Base-by-base conservation (phyloP, 371 early-diverging fungal species). In the Rhizopus sp. region DNA sequence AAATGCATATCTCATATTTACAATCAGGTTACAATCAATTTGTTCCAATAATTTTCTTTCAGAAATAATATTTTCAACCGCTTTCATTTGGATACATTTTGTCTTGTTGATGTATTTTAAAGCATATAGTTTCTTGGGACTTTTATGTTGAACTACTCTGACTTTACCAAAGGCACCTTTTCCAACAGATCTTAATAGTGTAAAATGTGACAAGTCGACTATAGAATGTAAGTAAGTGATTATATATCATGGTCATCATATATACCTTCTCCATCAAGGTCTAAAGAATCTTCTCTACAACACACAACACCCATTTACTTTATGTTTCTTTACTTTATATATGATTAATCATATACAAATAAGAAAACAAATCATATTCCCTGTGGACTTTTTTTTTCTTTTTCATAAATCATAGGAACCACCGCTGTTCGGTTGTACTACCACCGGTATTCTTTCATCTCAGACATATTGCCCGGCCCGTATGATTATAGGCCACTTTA, bases 81-180 rank as follows among this genome's bases (percentile, higher is more conserved):
- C 79, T 51, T 64, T 72, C 72, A 79, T 80, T 50, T 81, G 73
- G 3, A 87, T 83, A 53, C 83, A 84, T 63, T 81, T 70, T 5
- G 64, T 59, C 59, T 87, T 87, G 65, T 75, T 74, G 60, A 85
- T 87, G 54, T 87, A 87, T 60, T 87, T 87, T 41, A 87, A 55
- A 6, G 87, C 87, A 53, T 74, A 87, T 10, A 82, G 31, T 41
- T 72, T 59, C 17, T 78, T 80, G 10, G 87, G 83, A 33, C 77
- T 72, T 67, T 89, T 92, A 68, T 94, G 90, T 66, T 94, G 93
- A 13, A 95, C 93, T 1, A 95, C 88, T 30, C 92, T 87, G 16
- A 91, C 89, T 74, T 90, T 91, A 47, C 90, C 89, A 63, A 90
- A 91, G 0, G 89, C 85, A 3, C 90, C 91, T 64, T 83, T 86